phyloP scores from a whole-genome alignment of 1,284 basidiomycete genomes.

The Leccinum ponderosum region DNA sequence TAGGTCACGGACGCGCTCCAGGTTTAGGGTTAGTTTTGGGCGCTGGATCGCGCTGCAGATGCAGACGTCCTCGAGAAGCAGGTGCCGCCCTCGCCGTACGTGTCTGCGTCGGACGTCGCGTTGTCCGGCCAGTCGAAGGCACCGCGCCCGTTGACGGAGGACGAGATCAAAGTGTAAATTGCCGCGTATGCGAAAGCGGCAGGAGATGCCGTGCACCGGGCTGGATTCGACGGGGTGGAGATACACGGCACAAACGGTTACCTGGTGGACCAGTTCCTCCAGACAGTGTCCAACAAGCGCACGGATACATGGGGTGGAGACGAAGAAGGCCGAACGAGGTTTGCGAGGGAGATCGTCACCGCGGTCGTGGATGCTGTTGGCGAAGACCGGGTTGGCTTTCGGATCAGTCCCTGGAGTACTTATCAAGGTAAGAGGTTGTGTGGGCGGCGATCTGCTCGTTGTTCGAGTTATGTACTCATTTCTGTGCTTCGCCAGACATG shows the following conservation, averaged over 20 bases:
- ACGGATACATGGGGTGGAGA: background rate
- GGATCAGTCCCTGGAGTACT: background rate
- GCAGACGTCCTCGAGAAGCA: background rate
- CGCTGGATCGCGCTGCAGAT: slow-evolving; percentile 16
- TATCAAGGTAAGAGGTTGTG: too few species aligned
- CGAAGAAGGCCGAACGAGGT: background rate
- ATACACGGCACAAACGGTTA: background rate
- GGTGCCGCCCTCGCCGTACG: background rate
- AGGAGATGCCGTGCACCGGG: background rate
- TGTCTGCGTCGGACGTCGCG: background rate
- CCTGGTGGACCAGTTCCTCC: background rate
- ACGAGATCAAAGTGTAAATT: background rate
- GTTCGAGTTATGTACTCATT: too few species aligned
- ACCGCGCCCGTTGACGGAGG: background rate
- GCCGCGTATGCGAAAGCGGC: background rate
- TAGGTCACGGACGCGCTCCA: background rate
- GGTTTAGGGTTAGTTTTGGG: background rate
- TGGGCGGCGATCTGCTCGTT: too few species aligned
- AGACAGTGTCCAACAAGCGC: background rate
- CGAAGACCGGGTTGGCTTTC: background rate
- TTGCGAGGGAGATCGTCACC: background rate
- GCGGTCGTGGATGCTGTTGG: background rate
- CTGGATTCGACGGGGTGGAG: background rate
- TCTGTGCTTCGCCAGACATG: background rate
- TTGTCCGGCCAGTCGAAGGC: background rate